These are phyloP conservation scores for Punctularia strigosozonata DNA, from an alignment of 768 basidiomycete genomes.

Conservation along the genomic window DNA sequence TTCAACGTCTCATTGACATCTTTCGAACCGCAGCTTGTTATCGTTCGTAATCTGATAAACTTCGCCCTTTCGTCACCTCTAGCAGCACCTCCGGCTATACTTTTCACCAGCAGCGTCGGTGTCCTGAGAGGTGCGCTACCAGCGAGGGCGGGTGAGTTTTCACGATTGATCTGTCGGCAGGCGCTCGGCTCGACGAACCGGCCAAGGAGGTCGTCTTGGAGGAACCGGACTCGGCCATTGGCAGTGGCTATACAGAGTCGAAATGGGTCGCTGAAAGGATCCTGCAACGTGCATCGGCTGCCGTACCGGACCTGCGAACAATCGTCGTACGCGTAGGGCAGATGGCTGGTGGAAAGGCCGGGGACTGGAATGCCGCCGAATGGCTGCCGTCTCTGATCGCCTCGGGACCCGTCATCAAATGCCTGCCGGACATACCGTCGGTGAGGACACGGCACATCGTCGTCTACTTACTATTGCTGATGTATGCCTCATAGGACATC, in stretches of 20 bases:
- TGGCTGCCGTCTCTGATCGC: conserved; percentile 32
- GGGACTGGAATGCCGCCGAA: conserved; percentile 29
- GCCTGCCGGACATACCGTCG: conserved; percentile 19
- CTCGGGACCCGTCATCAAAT: conserved; percentile 16
- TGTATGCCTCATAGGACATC: not conserved
- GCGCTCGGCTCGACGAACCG: conserved; percentile 1
- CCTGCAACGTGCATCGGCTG: conserved; percentile 16
- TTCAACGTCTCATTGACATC: conserved; percentile 10
- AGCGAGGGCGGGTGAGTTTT: no score
- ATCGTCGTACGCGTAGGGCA: conserved; percentile 32
- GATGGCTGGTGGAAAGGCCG: conserved; percentile 25
- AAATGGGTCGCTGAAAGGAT: conserved; percentile 29
- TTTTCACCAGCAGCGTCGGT: conserved; percentile 11
- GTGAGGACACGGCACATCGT: conserved; percentile 18
- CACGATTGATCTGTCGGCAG: no score
- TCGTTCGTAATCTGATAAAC: conserved; percentile 10
- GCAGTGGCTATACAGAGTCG: conserved; percentile 24
- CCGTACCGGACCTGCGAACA: conserved; percentile 17
- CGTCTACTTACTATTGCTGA: no score
- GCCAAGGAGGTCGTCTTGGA: not conserved
- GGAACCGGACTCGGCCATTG: conserved; percentile 15
- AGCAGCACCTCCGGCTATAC: conserved; percentile 6
- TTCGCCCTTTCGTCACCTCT: conserved; percentile 7
- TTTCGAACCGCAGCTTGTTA: conserved; percentile 6
- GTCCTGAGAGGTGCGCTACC: conserved; percentile 6